Conservation (phyloP, 2,329 filamentous ascomycete genomes). For the Sporothrix dimorphospora region DNA sequence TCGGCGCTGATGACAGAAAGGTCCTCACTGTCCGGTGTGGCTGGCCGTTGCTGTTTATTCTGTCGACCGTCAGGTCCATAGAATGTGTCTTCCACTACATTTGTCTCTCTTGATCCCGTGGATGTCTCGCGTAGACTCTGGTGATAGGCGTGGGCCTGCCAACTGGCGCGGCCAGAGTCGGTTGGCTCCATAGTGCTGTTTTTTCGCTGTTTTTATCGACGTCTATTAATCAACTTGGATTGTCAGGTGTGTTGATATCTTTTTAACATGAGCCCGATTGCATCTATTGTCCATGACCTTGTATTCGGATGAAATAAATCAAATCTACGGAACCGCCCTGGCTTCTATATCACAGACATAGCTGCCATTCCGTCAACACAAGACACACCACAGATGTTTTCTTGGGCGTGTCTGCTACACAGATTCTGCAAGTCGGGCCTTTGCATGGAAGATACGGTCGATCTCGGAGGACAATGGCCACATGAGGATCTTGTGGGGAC, state of each 20-base stretch:
- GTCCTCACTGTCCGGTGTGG: constrained; percentile 1
- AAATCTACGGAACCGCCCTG: no score
- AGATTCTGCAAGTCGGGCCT: no score
- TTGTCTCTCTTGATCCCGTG: not conserved
- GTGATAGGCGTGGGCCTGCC: not conserved
- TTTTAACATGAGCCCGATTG: no score
- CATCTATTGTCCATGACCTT: no score
- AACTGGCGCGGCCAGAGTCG: not conserved
- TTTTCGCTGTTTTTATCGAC: not conserved
- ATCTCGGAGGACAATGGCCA: not conserved
- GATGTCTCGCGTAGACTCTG: not conserved
- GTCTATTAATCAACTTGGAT: no score
- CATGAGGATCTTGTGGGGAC: not conserved
- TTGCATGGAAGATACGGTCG: not conserved
- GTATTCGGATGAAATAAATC: no score
- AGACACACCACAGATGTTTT: no score
- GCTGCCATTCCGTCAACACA: no score
- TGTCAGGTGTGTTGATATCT: no score
- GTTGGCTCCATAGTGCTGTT: not conserved
- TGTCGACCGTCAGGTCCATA: not conserved
- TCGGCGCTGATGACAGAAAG: not conserved
- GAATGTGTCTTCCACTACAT: not conserved
- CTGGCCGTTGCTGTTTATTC: not conserved
- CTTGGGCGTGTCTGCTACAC: no score
- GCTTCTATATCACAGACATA: no score